Conservation (phyloP, 2,329 filamentous ascomycete genomes). For the Byssochlamys sp. region DNA sequence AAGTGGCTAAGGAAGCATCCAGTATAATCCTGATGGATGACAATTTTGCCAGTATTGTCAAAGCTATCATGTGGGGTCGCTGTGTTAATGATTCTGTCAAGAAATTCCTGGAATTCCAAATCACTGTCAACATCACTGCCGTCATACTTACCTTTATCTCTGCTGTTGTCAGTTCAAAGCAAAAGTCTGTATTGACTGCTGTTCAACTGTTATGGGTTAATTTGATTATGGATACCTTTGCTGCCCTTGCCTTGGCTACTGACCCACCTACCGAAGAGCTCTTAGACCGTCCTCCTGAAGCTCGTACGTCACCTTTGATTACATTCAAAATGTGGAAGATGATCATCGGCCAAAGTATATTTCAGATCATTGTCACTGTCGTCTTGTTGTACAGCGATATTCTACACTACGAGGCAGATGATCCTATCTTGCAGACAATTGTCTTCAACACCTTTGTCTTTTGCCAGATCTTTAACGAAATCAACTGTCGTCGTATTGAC, state of each 20-base stretch:
- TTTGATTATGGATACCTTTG: slow-evolving; percentile 61
- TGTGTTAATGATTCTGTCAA: slow-evolving; percentile 69
- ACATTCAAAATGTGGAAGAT: slow-evolving; percentile 40
- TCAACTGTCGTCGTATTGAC: slow-evolving; percentile 33
- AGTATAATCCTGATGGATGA: slow-evolving; percentile 82
- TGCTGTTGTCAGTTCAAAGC: slow-evolving; percentile 47
- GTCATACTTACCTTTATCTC: slow-evolving; percentile 57
- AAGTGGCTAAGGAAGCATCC: too few relatives aligned
- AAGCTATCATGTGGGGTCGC: slow-evolving; percentile 70
- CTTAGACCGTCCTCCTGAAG: slow-evolving; percentile 44
- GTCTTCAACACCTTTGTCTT: slow-evolving; percentile 39
- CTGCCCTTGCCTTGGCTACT: slow-evolving; percentile 55
- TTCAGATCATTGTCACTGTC: slow-evolving; percentile 33
- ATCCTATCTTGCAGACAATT: slow-evolving; percentile 24
- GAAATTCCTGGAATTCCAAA: slow-evolving; percentile 53
- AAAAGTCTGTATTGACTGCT: slow-evolving; percentile 53
- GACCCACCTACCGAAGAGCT: slow-evolving; percentile 51
- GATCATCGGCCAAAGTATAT: slow-evolving; percentile 37
- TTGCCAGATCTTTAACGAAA: slow-evolving; percentile 42
- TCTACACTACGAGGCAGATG: slow-evolving; percentile 16
- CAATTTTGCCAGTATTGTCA: slow-evolving; percentile 78
- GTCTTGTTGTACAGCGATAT: slow-evolving; percentile 39
- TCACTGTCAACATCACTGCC: slow-evolving; percentile 56
- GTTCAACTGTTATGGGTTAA: slow-evolving; percentile 62
- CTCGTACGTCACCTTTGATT: slow-evolving; percentile 38